Base-by-base conservation (phyloP, 139 green algal genomes). In the Closterium sp. region DNA sequence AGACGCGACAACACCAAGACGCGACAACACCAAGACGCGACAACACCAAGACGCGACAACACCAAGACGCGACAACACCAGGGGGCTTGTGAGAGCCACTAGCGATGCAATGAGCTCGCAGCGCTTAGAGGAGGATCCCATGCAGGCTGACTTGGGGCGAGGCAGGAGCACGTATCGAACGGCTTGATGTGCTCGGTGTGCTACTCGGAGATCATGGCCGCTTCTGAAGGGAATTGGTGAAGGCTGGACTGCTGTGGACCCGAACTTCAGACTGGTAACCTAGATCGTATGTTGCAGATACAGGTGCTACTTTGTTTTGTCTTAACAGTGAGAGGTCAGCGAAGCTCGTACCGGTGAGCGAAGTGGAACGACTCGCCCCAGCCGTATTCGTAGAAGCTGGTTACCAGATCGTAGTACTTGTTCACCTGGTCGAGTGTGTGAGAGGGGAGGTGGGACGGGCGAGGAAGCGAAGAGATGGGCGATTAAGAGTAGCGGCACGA, bases 301-400 rank as follows among this genome's bases (percentile, higher is more conserved):
- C n/a, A n/a, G n/a, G n/a, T n/a, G n/a, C n/a, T n/a, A n/a, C n/a
- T n/a, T n/a, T n/a, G n/a, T n/a, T 27, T 86, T 27, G 1, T 86
- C 7, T 9, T 9, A n/a, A 29, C 7, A 87, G 27, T 87, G 85
- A 2, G n/a, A 27, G 29, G 29, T n/a, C 34, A 91, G 34, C 9
- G 24, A 30, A 85, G 32, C 21, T 85, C 29, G 29, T 27, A 95
- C 70, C 96, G 91, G 92, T 97, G 95, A 4, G 95, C 96, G 93
- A 97, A 97, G 92, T 97, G 96, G 94, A 97, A 97, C 7, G 94
- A 96, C 29, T 97, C 94, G 28, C 96, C 96, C 96, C 96, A 97
- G 21, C 96, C 96, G 88, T 96, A 96, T 89, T 97, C 95, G 94
- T 97, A 97, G 91, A 97, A 97, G 42, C 91, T 95, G 22, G 95